These are phyloP conservation scores for Trichocladium uniseriatum DNA, from an alignment of 495 filamentous ascomycete species.

Conservation along the genomic window DNA sequence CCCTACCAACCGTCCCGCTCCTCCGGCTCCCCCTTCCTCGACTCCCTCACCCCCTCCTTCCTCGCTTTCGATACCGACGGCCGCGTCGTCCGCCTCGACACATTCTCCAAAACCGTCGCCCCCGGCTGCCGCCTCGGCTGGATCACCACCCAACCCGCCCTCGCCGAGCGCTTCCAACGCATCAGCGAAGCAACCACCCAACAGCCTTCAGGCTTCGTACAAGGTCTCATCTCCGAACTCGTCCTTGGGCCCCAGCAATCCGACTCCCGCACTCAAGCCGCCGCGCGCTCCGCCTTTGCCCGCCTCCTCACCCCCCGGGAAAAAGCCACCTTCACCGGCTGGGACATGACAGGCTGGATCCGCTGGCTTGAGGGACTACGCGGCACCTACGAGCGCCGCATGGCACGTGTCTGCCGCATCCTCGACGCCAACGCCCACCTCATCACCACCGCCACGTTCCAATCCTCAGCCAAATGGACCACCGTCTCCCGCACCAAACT, in stretches of 20 bases:
- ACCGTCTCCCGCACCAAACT: conserved; percentile 61
- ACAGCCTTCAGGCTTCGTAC: conserved; percentile 81
- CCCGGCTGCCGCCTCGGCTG: conserved; percentile 76
- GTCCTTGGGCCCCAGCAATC: conserved; percentile 59
- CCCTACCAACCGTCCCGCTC: conserved; percentile 36
- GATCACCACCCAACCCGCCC: conserved; percentile 68
- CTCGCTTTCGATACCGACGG: conserved; percentile 68
- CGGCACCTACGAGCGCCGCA: conserved; percentile 71
- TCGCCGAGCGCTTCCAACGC: conserved; percentile 61
- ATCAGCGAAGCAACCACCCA: conserved; percentile 67
- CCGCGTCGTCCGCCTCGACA: conserved; percentile 75
- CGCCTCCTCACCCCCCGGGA: conserved; percentile 20
- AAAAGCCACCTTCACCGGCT: conserved; percentile 39
- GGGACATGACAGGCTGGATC: conserved; percentile 81
- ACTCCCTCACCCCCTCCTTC: conserved; percentile 73
- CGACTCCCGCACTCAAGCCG: conserved; percentile 28
- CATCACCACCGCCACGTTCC: conserved; percentile 38
- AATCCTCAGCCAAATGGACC: neutral
- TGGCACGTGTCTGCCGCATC: conserved; percentile 62
- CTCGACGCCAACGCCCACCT: conserved; percentile 56
- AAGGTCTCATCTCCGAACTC: conserved; percentile 66
- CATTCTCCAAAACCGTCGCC: conserved; percentile 75
- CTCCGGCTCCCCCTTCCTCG: conserved; percentile 68
- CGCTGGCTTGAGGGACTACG: conserved; percentile 79
- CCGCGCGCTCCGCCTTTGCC: conserved; percentile 25